phyloP scores from a whole-genome alignment of 1,139 yeast species.

The Yamadazyma conglobata region DNA sequence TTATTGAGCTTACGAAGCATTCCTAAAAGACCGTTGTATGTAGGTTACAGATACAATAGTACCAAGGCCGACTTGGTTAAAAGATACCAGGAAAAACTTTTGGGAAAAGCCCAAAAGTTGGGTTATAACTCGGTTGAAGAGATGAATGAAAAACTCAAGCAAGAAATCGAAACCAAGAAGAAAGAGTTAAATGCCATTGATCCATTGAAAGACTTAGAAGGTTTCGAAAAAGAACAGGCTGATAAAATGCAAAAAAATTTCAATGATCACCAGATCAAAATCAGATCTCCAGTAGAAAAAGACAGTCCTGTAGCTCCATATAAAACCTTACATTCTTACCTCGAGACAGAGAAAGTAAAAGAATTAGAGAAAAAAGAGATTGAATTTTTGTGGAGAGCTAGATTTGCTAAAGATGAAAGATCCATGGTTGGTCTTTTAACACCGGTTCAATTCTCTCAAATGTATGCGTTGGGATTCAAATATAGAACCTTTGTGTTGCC shows the following conservation, averaged over 20 bases:
- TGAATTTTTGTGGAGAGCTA: slow-evolving; percentile 84
- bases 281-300: slow-evolving; percentile 51
- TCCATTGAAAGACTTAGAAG: slow-evolving; percentile 66
- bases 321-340: slow-evolving; percentile 67
- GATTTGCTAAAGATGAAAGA: slow-evolving; percentile 63
- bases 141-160: slow-evolving; percentile 59
- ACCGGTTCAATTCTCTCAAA: slow-evolving; percentile 51
- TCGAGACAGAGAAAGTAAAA: slow-evolving; percentile 64
- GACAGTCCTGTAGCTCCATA: slow-evolving; percentile 50
- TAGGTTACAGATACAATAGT: slow-evolving; percentile 1
- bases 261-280: slow-evolving; percentile 64
- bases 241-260: slow-evolving; percentile 29
- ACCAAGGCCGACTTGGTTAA: slow-evolving; percentile 13
- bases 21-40: no score
- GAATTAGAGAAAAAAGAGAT: slow-evolving; percentile 61
- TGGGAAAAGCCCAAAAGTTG: slow-evolving; percentile 32
- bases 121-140: slow-evolving; percentile 53
- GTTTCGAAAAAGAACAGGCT: slow-evolving; percentile 43
- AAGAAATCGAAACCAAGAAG: slow-evolving; percentile 55
- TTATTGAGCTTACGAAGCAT: no score
- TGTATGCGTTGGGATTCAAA: slow-evolving; percentile 65
- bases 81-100: slow-evolving; percentile 32
- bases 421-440: slow-evolving; percentile 65
- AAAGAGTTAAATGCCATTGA: slow-evolving; percentile 59
- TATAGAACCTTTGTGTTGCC: slow-evolving; percentile 78